Evolutionary conservation across 169 alveolate genomes (phyloP), one percentile per base, ranked within the genome.

Genomic region (Eimeria sp.): DNA sequence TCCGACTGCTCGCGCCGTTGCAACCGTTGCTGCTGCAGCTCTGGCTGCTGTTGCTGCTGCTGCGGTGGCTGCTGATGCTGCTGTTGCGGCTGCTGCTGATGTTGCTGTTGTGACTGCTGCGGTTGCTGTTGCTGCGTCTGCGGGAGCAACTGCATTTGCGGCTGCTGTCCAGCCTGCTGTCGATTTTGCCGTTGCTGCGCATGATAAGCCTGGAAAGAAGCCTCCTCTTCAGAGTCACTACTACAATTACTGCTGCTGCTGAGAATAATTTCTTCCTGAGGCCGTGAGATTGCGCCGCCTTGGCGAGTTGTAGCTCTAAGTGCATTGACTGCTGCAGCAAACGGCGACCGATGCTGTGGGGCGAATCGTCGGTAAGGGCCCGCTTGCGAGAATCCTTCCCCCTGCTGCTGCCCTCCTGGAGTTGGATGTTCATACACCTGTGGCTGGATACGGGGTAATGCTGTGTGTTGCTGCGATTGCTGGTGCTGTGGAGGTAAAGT

Each of bases 241-340:
- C 82, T 72, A 16, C 67, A 4, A 25, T n/a, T 54, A 16, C 63
- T 54, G 78, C 78, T 67, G 78, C 78, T 72, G 82, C 82, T 72
- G 82, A 72, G 82, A 27, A 72, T 45, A 16, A 72, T 72, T 22
- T 72, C 82, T n/a, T 72, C 82, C 25, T 40, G 51, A 72, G 49
- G 82, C 82, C 82, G 10, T 72, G 22, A 4, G n/a, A 45, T 45
- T 72, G 67, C 25, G 67, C 0, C 49, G 20, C n/a, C 82, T 9
- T 40, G 82, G 82, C 43, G 43, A 30, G 82, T 11, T 72, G 82
- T 16, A 30, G 82, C 49, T 72, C 47, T 72, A 9, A 27, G 22
- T 22, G 82, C 49, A 16, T 40, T 16, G 27, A 40, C 25, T 72
- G 82, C 82, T 72, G 82, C 49, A 72, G 67, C 67, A 58, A 58